These are phyloP conservation scores for Trichoderma sp. DNA, from an alignment of 2,329 filamentous ascomycete species.

Conservation along the genomic window DNA sequence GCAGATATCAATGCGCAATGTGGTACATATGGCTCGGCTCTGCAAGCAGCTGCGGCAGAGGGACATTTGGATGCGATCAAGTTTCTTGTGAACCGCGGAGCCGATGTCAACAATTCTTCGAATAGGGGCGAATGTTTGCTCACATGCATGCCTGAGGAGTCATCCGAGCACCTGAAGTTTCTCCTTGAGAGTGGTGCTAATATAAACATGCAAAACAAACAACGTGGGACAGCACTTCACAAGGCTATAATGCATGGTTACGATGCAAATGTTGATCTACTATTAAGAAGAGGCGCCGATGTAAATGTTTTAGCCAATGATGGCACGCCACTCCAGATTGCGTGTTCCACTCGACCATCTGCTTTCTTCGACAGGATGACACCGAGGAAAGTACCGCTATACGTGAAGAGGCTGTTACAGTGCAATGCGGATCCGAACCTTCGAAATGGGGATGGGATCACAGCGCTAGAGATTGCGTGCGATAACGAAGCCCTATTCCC, in stretches of 20 bases:
- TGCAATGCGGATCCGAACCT: neutral
- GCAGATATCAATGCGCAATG: neutral
- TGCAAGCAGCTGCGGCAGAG: neutral
- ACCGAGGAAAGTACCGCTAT: too few relatives aligned
- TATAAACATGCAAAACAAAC: neutral
- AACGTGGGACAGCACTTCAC: neutral
- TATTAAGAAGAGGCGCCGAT: neutral
- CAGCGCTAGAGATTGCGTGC: neutral
- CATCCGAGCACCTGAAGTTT: neutral
- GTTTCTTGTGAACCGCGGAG: neutral
- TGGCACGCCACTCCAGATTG: neutral
- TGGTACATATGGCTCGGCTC: neutral
- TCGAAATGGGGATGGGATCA: neutral
- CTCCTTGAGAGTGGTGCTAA: neutral
- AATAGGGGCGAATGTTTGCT: neutral
- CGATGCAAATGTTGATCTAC: neutral
- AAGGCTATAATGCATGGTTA: fast-evolving
- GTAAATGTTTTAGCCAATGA: neutral
- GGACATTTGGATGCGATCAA: neutral
- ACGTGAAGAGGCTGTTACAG: neutral
- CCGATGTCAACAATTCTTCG: neutral
- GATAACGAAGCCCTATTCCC: neutral
- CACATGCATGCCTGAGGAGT: neutral
- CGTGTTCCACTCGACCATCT: too few relatives aligned
- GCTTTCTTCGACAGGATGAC: too few relatives aligned